Base-by-base conservation (phyloP, 202 grass and related monocot species). In the Panicum hallii region DNA sequence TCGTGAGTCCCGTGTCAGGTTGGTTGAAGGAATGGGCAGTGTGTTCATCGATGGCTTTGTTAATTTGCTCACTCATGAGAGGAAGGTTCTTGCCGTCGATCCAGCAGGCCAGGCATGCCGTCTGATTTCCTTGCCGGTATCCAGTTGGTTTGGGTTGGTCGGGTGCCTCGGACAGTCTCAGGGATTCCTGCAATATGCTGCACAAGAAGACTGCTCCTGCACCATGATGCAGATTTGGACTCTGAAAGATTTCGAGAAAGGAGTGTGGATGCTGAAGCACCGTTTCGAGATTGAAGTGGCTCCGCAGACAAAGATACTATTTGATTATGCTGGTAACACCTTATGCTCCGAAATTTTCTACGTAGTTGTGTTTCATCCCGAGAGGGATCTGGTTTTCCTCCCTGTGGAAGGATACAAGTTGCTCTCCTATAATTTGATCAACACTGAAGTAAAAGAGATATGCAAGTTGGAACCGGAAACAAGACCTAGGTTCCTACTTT, bases 211-310 rank as follows among this genome's bases (percentile, higher is more conserved):
- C 22, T 45, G 40, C 49, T 44, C 54, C 45, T 12, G 19, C 48
- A 44, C 38, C 38, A 26, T 58, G 79, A 55, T 88, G 30, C 63
- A 83, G 45, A 49, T 88, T 34, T 88, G 86, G 86, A 7, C 44
- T 83, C 81, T 83, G 13, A 71, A 64, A 54, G 73, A 83, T 62
- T 61, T 77, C 6, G 28, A 44, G 14, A 68, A 83, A 28, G 15
- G 38, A 2, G 61, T 41, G 57, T 88, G 86, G 80, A 64, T 77
- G 22, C 36, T 83, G 32, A 72, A 83, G 28, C 23, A 62, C 16
- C n/a, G 70, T 15, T 45, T 58, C 11, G 38, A 69, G 17, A 49
- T 70, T 12, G 74, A 85, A 70, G 60, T 58, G 19, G 62, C 28
- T 56, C 50, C 74, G 0, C 60, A 67, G 26, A 44, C 48, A 9